Conservation (phyloP, 2,329 filamentous ascomycete species). For the Claviceps cyperi region DNA sequence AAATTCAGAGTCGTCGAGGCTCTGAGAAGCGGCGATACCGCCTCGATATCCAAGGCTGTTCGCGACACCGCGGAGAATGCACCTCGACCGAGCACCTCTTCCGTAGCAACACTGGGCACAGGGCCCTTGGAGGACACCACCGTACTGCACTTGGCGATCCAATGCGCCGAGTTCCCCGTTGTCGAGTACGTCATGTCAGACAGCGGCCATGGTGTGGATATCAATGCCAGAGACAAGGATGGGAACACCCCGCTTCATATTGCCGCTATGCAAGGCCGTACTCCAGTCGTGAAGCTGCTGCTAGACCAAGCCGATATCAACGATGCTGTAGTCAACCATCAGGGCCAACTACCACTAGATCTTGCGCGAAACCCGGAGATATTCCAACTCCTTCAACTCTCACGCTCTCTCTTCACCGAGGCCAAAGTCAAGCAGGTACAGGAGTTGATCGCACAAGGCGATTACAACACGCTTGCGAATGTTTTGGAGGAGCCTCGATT, state of each 20-base stretch:
- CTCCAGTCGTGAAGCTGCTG: slow-evolving; percentile 66
- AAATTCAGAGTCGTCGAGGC: slow-evolving; percentile 93
- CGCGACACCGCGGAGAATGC: slow-evolving; percentile 45
- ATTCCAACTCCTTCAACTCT: slow-evolving; percentile 85
- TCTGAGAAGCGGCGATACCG: slow-evolving; percentile 77
- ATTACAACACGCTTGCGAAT: slow-evolving; percentile 66
- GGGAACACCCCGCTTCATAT: slow-evolving; percentile 89
- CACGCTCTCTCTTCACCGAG: slow-evolving; percentile 80
- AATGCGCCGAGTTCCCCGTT: slow-evolving; percentile 84
- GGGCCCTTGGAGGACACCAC: slow-evolving; percentile 63
- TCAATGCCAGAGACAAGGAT: slow-evolving; percentile 84
- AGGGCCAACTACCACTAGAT: slow-evolving; percentile 75
- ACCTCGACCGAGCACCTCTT: slow-evolving; percentile 42
- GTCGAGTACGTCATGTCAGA: slow-evolving; percentile 89
- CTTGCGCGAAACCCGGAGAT: slow-evolving; percentile 86
- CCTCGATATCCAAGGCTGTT: slow-evolving; percentile 76
- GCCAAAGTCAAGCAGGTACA: slow-evolving; percentile 75
- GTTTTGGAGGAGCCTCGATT: slow-evolving; percentile 74
- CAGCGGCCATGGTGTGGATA: slow-evolving; percentile 51
- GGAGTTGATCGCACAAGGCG: slow-evolving; percentile 52
- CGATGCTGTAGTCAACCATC: slow-evolving; percentile 72
- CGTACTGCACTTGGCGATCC: slow-evolving; percentile 82
- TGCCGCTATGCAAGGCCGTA: slow-evolving; percentile 69
- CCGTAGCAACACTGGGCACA: slow-evolving; percentile 28
- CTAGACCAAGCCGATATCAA: slow-evolving; percentile 75